Base-by-base conservation (phyloP, 495 filamentous ascomycete species). In the Hapsidospora chrysogenum region DNA sequence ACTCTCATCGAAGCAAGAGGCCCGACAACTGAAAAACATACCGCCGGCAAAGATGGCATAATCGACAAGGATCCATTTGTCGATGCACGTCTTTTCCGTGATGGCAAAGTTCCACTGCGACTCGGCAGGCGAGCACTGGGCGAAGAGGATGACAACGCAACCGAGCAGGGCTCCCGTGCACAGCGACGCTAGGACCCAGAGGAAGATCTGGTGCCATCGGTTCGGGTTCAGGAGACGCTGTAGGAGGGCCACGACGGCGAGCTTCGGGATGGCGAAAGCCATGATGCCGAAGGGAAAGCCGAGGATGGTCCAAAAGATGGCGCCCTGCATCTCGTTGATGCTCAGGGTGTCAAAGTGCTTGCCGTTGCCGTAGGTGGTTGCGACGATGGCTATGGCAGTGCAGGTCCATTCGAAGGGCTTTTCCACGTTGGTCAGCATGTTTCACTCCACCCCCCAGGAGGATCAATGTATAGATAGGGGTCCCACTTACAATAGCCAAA, bases 241-340 rank as follows among this genome's bases (percentile, higher is more conserved):
- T 18, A 68, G 43, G 17, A 63, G 58, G 17, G 53, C 21, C 16
- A 61, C 51, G 34, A 61, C 61, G 29, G 61, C 56, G 7, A 64
- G 44, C 38, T 64, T 66, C 9, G 62, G 61, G 1, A 65, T 21
- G 2, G 42, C 40, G 29, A 65, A 61, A 1, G 57, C 56, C 18
- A 61, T 22, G 17, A 66, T 49, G 6, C 63, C 2, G 61, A 46
- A 26, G 0, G 47, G 13, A 34, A 61, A 63, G 35, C 41, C 53
- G 18, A 50, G 31, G 7, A 63, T 48, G 7, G 49, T 53, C 18
- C 52, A 61, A 10, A 55, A 17, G 23, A 54, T 36, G 4, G 50
- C 51, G 17, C 43, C 36, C 4, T 42, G 41, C 19, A 41, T 33
- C 18, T 61, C 46, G 3, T 46, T 25, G 3, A 41, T 36, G 9